Percentiles rank a stretch among this genome's conserved stretches.
These are phyloP conservation scores for Meyerozyma elateridarum DNA, from an alignment of 1,139 yeast species.

Conservation along the genomic window DNA sequence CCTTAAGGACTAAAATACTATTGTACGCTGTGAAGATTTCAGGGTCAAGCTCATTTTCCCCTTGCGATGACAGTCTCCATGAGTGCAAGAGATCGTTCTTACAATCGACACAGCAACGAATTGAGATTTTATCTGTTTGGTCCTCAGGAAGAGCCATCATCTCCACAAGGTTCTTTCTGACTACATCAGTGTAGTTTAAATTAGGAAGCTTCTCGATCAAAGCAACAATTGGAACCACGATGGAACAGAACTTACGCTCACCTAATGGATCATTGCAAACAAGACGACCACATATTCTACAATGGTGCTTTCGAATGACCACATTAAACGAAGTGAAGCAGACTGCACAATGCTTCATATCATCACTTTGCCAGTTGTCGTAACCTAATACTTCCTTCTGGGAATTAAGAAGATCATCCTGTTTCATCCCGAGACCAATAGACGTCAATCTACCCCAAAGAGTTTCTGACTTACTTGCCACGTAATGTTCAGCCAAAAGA, in stretches of 20 bases:
- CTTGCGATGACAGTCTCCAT: constrained; percentile 44
- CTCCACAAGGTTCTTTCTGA: constrained; percentile 16
- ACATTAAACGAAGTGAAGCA: constrained; percentile 59
- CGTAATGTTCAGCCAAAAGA: constrained; percentile 17
- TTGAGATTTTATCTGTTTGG: constrained; percentile 12
- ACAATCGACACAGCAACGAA: constrained; percentile 65
- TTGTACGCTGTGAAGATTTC: constrained; percentile 28
- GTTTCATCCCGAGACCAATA: constrained; percentile 10
- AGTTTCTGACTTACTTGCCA: constrained; percentile 11
- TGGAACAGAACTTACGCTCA: constrained; percentile 52
- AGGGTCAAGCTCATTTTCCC: constrained; percentile 10
- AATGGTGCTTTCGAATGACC: constrained; percentile 75
- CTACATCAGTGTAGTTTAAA: constrained; percentile 33
- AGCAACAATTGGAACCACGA: constrained; percentile 56
- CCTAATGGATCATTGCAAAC: constrained; percentile 66
- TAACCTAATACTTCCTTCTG: constrained; percentile 49
- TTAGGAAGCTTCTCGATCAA: constrained; percentile 39
- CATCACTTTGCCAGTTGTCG: constrained; percentile 64
- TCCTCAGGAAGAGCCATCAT: constrained; percentile 13
- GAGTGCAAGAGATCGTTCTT: constrained; percentile 56
- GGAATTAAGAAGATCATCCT: constrained; percentile 14
- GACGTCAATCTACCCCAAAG: constrained; percentile 14
- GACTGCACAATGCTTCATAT: constrained; percentile 52
- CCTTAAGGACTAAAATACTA: constrained; percentile 29
- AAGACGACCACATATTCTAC: constrained; percentile 76